Percentiles rank a stretch among this genome's conserved stretches.
These are phyloP conservation scores for Termitomyces heimii DNA, from an alignment of 768 basidiomycete genomes.

Conservation along the genomic window DNA sequence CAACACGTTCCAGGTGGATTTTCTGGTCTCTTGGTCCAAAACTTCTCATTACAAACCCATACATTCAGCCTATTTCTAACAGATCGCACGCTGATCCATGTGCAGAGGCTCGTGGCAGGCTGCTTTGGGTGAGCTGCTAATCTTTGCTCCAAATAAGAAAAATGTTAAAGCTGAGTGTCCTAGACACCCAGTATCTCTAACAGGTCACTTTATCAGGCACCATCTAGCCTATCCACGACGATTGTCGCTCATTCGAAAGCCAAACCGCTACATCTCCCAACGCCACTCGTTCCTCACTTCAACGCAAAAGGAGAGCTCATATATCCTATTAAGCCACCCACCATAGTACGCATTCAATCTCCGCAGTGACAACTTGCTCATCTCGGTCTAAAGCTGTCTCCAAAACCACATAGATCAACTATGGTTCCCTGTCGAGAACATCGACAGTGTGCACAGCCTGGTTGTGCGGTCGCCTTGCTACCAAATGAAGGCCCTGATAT, in stretches of 20 bases:
- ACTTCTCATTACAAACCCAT: neutral
- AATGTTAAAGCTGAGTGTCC: neutral
- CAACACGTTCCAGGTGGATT: neutral
- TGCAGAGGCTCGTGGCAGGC: neutral
- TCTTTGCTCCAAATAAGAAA: neutral
- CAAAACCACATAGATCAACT: neutral
- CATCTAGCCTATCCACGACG: neutral
- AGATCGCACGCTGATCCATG: neutral
- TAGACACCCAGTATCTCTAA: neutral
- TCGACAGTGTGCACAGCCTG: slow-evolving; percentile 4
- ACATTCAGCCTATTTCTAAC: neutral
- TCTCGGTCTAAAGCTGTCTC: neutral
- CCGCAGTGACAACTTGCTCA: neutral
- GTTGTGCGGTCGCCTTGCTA: slow-evolving; percentile 7
- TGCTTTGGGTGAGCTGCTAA: slow-evolving; percentile 2
- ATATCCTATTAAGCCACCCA: neutral
- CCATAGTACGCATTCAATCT: neutral
- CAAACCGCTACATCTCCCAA: neutral
- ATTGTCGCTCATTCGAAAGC: neutral
- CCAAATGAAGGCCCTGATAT: neutral
- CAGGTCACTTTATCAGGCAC: neutral
- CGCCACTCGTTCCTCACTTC: slow-evolving; percentile 10
- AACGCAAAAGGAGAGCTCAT: slow-evolving; percentile 15
- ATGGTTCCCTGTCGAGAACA: neutral
- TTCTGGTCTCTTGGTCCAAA: neutral